Conservation (phyloP, 2,329 filamentous ascomycete species). For the Phialocephala sp. region DNA sequence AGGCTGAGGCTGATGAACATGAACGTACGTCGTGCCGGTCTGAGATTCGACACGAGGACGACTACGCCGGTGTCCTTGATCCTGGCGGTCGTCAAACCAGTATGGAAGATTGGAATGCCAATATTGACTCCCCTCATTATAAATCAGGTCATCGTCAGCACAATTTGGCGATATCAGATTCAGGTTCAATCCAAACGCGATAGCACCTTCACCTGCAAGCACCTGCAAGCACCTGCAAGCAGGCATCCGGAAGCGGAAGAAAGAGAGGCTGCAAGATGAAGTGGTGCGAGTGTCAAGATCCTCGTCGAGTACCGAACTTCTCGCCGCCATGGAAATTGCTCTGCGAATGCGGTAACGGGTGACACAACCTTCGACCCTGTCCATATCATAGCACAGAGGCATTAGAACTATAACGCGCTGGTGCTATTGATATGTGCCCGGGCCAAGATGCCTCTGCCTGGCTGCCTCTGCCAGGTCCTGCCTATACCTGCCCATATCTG, state of each 20-base stretch:
- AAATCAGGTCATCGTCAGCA: neutral
- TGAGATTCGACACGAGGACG: conserved; percentile 1
- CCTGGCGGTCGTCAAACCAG: conserved; percentile 2
- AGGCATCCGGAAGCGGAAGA: conserved; percentile 4
- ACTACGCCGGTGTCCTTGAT: neutral
- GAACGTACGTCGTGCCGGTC: neutral
- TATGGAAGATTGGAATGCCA: conserved; percentile 2
- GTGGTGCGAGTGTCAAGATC: conserved; percentile 26
- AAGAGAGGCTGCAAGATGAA: conserved; percentile 25
- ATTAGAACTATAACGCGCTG: conserved; percentile 10
- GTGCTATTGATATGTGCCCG: conserved; percentile 4
- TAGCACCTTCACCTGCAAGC: conserved; percentile 10
- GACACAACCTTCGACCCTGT: conserved; percentile 15
- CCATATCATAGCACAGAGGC: conserved; percentile 8
- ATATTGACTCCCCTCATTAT: conserved; percentile 4
- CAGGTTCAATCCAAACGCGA: neutral
- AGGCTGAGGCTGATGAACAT: neutral
- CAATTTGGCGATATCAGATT: conserved; percentile 10
- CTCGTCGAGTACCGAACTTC: conserved; percentile 14
- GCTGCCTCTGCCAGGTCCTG: no score
- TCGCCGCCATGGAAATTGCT: conserved; percentile 14
- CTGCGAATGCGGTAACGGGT: conserved; percentile 18
- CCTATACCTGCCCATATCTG: no score
- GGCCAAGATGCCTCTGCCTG: no score
- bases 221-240: conserved; percentile 14